Conservation (phyloP, 2,329 filamentous ascomycete species). For the Aspergillus niger region DNA sequence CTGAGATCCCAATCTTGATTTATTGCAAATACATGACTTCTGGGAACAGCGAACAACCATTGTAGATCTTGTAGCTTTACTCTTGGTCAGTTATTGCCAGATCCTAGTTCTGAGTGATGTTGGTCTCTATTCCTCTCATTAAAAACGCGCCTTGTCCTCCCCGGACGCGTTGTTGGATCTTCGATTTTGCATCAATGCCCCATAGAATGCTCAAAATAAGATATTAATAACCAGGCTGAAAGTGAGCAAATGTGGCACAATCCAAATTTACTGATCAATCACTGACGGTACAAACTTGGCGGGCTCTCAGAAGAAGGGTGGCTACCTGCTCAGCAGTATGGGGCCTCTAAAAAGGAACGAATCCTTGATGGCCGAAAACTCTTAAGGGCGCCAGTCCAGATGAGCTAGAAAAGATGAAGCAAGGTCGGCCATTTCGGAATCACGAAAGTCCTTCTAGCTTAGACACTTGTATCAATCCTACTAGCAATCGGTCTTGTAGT, state of each 20-base stretch:
- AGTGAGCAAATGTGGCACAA: constrained; percentile 25
- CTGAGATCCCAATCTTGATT: too few species aligned
- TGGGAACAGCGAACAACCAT: too few species aligned
- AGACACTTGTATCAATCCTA: too few species aligned
- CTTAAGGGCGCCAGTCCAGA: constrained; percentile 8
- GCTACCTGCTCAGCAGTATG: constrained; percentile 13
- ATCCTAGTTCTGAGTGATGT: too few species aligned
- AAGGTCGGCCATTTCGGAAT: constrained; percentile 21
- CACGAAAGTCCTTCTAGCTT: not conserved
- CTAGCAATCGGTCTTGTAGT: too few species aligned
- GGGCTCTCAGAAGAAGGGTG: constrained; percentile 24
- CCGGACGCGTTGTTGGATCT: too few species aligned
- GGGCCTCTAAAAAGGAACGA: constrained; percentile 13
- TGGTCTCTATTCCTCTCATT: too few species aligned
- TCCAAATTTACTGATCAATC: constrained; percentile 21
- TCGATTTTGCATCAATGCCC: constrained; percentile 12
- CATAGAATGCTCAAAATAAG: constrained; percentile 18
- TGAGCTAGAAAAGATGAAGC: constrained; percentile 15
- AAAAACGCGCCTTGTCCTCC: too few species aligned
- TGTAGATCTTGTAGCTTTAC: too few species aligned
- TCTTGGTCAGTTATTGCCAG: too few species aligned
- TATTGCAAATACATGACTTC: too few species aligned
- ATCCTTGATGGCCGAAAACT: constrained; percentile 12
- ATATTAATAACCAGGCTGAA: constrained; percentile 17
- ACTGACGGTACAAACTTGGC: constrained; percentile 24